Evolutionary conservation across 345 rosid genomes (phyloP).

Genomic region (Rhodamnia argentea): DNA sequence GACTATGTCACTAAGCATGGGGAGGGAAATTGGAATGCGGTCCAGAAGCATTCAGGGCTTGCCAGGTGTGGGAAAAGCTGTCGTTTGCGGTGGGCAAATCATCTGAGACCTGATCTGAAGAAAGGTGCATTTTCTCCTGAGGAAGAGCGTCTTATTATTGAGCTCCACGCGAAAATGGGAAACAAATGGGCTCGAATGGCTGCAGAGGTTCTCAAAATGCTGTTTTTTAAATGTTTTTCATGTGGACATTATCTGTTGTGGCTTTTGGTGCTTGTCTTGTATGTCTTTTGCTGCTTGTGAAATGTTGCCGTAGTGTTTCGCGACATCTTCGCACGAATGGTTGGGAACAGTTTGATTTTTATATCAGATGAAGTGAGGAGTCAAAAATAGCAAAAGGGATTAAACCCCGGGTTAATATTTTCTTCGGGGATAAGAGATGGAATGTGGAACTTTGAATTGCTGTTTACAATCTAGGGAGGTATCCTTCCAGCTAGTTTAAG

Average conservation of each 20-base stretch:
- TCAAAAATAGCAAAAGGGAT: neutral
- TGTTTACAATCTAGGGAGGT: neutral
- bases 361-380: neutral
- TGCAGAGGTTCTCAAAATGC: constrained; percentile 22
- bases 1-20: constrained; percentile 48
- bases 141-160: constrained; percentile 37
- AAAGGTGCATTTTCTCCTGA: constrained; percentile 39
- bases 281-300: neutral
- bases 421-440: neutral
- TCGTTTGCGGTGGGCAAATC: constrained; percentile 64
- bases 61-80: constrained; percentile 60
- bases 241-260: neutral
- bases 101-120: constrained; percentile 44
- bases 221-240: neutral
- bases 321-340: neutral
- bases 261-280: neutral
- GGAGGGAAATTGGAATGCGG: constrained; percentile 65
- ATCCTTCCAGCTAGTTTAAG: neutral
- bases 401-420: neutral
- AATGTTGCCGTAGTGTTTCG: neutral
- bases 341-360: neutral
- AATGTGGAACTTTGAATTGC: neutral
- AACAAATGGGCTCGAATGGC: constrained; percentile 61
- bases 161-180: constrained; percentile 44
- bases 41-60: constrained; percentile 54